phyloP scores from a whole-genome alignment of 148 eudicot species.

The Rheum nobile region DNA sequence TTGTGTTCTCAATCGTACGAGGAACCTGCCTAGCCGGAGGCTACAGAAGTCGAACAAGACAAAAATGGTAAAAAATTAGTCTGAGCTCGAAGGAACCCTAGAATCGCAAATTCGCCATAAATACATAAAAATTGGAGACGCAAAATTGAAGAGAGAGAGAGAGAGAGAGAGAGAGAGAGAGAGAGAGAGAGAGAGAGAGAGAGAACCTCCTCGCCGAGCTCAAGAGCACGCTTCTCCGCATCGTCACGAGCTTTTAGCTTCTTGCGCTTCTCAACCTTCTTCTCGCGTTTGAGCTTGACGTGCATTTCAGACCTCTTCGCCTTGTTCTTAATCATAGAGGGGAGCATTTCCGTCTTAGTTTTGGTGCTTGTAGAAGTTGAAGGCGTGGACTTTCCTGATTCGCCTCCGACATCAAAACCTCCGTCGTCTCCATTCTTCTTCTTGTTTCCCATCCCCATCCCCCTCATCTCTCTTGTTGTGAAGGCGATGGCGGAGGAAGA shows the following conservation, averaged over 20 bases:
- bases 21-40: slow-evolving; percentile 62
- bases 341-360: slow-evolving; percentile 32
- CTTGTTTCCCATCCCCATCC: slow-evolving; percentile 12
- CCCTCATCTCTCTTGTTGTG: no score
- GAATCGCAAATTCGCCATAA: not conserved
- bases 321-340: slow-evolving; percentile 83
- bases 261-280: slow-evolving; percentile 72
- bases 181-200: not conserved
- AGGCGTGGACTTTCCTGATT: not conserved
- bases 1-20: slow-evolving; percentile 77
- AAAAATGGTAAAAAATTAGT: not conserved
- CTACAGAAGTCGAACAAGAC: slow-evolving; percentile 18
- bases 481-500: no score
- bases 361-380: slow-evolving; percentile 9
- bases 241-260: slow-evolving; percentile 62
- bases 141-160: not conserved
- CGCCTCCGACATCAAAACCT: not conserved
- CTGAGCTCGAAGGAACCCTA: not conserved
- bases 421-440: slow-evolving; percentile 15
- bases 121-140: not conserved
- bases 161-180: slow-evolving; percentile 8
- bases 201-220: slow-evolving; percentile 85
- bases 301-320: slow-evolving; percentile 70
- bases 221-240: slow-evolving; percentile 63
- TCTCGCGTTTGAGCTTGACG: slow-evolving; percentile 61